Conservation (phyloP, 495 filamentous ascomycete genomes). For the Aspergillus homomorphus region DNA sequence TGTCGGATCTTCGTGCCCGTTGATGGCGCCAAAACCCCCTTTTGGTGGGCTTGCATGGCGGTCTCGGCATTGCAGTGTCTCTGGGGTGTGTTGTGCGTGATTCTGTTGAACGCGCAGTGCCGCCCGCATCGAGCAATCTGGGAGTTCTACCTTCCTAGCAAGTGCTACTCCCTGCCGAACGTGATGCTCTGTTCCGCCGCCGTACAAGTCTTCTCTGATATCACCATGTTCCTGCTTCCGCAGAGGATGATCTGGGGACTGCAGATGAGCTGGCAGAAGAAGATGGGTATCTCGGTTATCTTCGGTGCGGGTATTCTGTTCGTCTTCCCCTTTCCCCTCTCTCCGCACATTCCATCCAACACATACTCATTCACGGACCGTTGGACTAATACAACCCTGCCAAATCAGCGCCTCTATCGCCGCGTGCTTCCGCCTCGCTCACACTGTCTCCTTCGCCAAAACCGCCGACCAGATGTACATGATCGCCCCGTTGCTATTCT, state of each 20-base stretch:
- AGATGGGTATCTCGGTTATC: slow-evolving; percentile 41
- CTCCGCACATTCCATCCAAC: neutral
- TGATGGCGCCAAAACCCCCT: slow-evolving; percentile 12
- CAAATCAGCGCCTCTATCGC: slow-evolving; percentile 14
- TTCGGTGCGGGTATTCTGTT: slow-evolving; percentile 41
- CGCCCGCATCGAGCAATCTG: slow-evolving; percentile 21
- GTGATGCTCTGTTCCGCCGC: slow-evolving; percentile 29
- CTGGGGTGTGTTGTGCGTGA: slow-evolving; percentile 18
- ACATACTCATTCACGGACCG: too few relatives aligned
- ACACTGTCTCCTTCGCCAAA: slow-evolving; percentile 16
- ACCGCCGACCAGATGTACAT: slow-evolving; percentile 21
- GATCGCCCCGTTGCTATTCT: slow-evolving; percentile 23
- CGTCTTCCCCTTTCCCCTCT: slow-evolving; percentile 8
- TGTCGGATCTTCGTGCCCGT: slow-evolving; percentile 22
- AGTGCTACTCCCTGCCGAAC: slow-evolving; percentile 21
- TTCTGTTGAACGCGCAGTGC: slow-evolving; percentile 22
- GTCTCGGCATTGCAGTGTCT: slow-evolving; percentile 19
- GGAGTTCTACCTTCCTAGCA: slow-evolving; percentile 21
- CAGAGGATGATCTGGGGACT: slow-evolving; percentile 37
- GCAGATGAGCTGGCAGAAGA: slow-evolving; percentile 35
- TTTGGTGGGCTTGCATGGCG: slow-evolving; percentile 23
- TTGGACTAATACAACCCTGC: too few relatives aligned
- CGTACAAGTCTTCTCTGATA: slow-evolving; percentile 39
- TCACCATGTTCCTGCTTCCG: slow-evolving; percentile 38
- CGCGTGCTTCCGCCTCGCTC: slow-evolving; percentile 19